Evolutionary conservation across 2,329 filamentous ascomycete genomes (phyloP).

Genomic region (Alternaria sp.): DNA sequence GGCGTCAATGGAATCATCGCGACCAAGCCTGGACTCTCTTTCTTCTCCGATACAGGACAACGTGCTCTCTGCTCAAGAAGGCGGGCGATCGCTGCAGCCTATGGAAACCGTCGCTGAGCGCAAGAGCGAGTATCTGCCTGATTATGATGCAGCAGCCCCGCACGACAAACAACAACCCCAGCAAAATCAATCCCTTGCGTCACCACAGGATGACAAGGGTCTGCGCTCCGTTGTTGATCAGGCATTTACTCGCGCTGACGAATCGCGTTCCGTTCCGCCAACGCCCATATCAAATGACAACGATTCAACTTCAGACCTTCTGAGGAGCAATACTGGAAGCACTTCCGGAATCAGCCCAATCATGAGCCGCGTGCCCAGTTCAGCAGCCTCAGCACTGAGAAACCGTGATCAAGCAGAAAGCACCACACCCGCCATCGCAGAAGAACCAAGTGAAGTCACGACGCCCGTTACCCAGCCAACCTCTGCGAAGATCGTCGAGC

Average conservation of each 20-base stretch:
- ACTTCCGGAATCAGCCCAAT: conserved; percentile 71
- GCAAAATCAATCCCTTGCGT: conserved; percentile 17
- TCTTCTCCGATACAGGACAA: conserved; percentile 34
- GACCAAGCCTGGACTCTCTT: conserved; percentile 64
- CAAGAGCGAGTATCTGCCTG: conserved; percentile 65
- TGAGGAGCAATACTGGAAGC: conserved; percentile 67
- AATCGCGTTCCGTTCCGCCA: conserved; percentile 59
- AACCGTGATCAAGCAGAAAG: conserved; percentile 48
- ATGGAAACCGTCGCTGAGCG: conserved; percentile 64
- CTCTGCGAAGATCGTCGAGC: conserved; percentile 36
- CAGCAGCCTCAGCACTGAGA: conserved; percentile 47
- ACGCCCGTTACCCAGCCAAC: conserved; percentile 46
- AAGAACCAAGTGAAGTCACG: conserved; percentile 55
- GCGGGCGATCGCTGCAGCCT: conserved; percentile 34
- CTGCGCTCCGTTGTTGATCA: conserved; percentile 64
- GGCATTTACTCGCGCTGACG: conserved; percentile 67
- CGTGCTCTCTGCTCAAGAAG: conserved; percentile 27
- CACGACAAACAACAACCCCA: conserved; percentile 15
- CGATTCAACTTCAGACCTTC: conserved; percentile 53
- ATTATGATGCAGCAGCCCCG: conserved; percentile 29
- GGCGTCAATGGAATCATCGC: conserved; percentile 63
- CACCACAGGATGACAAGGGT: conserved; percentile 32
- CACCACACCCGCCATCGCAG: conserved; percentile 61
- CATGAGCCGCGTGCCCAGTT: conserved; percentile 63
- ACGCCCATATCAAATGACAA: conserved; percentile 58